Percentiles rank a stretch among this genome's conserved stretches.
These are phyloP conservation scores for Tuber aestivum DNA, from an alignment of 495 filamentous ascomycete genomes.

Conservation along the genomic window DNA sequence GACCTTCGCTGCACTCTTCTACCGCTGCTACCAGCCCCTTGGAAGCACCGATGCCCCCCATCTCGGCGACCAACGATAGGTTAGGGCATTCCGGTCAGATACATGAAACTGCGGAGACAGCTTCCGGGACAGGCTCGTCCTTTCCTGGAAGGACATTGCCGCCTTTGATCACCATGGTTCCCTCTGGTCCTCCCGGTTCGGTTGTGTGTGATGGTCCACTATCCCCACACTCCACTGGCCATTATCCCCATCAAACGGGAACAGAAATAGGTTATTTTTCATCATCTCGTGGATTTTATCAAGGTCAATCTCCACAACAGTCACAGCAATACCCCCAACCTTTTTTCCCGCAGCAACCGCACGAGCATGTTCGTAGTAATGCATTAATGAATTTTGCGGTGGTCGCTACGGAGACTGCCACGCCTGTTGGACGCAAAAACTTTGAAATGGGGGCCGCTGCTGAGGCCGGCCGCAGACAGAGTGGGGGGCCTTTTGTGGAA, in stretches of 20 bases:
- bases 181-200: background rate
- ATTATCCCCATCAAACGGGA: constrained; percentile 21
- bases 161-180: constrained; percentile 14
- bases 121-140: constrained; percentile 7
- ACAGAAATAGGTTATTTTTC: constrained; percentile 29
- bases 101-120: constrained; percentile 17
- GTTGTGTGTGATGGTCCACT: constrained; percentile 16
- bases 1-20: constrained; percentile 32
- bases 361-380: constrained; percentile 16
- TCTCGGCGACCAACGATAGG: constrained; percentile 10
- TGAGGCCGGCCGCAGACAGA: constrained; percentile 31
- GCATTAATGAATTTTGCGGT: constrained; percentile 37
- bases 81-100: constrained; percentile 12
- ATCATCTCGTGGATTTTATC: constrained; percentile 1
- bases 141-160: constrained; percentile 22
- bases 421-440: constrained; percentile 25
- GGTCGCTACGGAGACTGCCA: constrained; percentile 36
- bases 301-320: constrained; percentile 8
- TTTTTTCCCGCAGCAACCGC: constrained; percentile 23
- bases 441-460: constrained; percentile 37
- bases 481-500: constrained; percentile 16
- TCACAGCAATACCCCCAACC: constrained; percentile 17
- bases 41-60: constrained; percentile 18
- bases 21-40: constrained; percentile 35
- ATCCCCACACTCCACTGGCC: constrained; percentile 29